Percentiles rank a stretch among this genome's conserved stretches.
These are phyloP conservation scores for Trifolium fragiferum DNA, from an alignment of 306 rosid genomes.

Conservation along the genomic window DNA sequence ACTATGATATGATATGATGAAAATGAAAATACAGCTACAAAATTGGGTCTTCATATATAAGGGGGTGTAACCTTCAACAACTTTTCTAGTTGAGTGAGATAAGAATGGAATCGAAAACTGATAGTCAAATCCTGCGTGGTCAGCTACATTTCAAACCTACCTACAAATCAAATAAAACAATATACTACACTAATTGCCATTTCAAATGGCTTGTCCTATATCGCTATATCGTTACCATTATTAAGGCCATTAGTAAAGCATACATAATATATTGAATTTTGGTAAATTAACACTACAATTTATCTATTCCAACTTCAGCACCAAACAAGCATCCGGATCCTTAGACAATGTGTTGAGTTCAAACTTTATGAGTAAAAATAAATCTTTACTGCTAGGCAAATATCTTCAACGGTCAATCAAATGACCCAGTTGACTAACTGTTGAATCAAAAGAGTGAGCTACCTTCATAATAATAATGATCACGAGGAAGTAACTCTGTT, in stretches of 20 bases:
- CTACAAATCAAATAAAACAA: slow-evolving; percentile 16
- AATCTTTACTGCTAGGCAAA: background rate
- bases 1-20: background rate
- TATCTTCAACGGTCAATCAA: slow-evolving; percentile 7
- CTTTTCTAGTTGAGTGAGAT: background rate
- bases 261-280: background rate
- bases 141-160: slow-evolving; percentile 47
- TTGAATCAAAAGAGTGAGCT: background rate
- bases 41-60: slow-evolving; percentile 3
- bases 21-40: background rate
- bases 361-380: no score
- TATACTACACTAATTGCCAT: background rate
- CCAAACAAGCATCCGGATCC: background rate
- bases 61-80: slow-evolving; percentile 12
- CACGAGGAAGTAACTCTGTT: background rate
- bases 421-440: background rate
- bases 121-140: slow-evolving; percentile 43
- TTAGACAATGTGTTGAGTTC: no score
- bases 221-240: no score
- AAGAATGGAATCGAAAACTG: slow-evolving; percentile 22
- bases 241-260: background rate
- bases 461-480: background rate
- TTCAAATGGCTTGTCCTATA: background rate
- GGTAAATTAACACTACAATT: background rate
- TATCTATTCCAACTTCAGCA: background rate